Evolutionary conservation across 345 rosid species (phyloP), one percentile per base, ranked within the genome.

Genomic region (Dimocarpus longan): DNA sequence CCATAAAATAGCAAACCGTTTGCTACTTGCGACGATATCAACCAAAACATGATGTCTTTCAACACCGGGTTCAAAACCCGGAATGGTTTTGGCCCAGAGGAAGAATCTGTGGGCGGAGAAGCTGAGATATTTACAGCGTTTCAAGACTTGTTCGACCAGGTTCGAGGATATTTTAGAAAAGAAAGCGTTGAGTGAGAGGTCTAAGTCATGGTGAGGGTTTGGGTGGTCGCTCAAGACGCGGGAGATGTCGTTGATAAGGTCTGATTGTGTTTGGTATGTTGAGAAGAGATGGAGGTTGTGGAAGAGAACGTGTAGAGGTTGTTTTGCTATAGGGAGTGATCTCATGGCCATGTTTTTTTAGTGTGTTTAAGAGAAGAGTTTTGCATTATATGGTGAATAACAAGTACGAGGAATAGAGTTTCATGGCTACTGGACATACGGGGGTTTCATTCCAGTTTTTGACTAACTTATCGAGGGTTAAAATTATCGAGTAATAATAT

Each of bases 41-140:
- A 93, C 89, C 86, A 95, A 82, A 86, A 91, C 88, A 81, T 82
- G 89, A 71, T 87, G 83, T 83, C 94, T 93, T 39, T 83, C 85
- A 8, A 43, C 71, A 68, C 91, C 92, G 75, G 85, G 98, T 76
- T 82, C 78, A 44, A 95, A 91, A 62, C 89, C 87, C n/a, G 92
- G 92, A 70, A 87, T 76, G 39, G 73, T 76, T 72, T 89, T 84
- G n/a, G 98, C 93, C 98, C 97, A 95, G 0, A 95, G 89, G 64
- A 95, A 95, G 90, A 95, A 92, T 43, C 95, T 85, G 76, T 95
- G 98, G 37, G 98, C 90, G 3, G 97, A 65, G 78, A 92, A 92
- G 0, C 94, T 95, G 28, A 93, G 92, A 71, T 92, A 87, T 79
- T 88, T 92, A 86, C 95, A 93, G 75, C 94, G 92, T 48, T 95